Evolutionary conservation across 257 asterid species (phyloP), one percentile per base, ranked within the genome.

Genomic region (Nicotiana tomentosiformis): DNA sequence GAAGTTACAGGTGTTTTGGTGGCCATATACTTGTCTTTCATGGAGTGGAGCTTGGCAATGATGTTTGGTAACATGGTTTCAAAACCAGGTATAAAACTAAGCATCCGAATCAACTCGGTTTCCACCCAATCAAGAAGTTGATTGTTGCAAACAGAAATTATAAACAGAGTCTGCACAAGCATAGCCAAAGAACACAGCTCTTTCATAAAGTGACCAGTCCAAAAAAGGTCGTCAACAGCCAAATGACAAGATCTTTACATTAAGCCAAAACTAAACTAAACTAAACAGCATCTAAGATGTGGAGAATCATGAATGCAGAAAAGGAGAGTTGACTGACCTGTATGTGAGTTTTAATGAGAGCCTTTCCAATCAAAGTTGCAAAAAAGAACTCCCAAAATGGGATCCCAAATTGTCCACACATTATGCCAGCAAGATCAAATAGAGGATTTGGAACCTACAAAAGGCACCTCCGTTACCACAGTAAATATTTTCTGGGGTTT

Each of bases 361-460:
- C 99, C 89, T 95, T 95, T 76, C 99, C 99, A 10, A 95, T 86
- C 90, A 93, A 80, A 11, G 99, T 93, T 76, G 99, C 98, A 46
- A 91, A 84, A 78, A 95, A 95, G 69, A 95, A 95, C 88, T 93
- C 87, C 98, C 97, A 95, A 86, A 95, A 95, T 70, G 98, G 93
- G 78, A 95, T 89, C 66, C 97, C 97, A 32, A 95, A 95, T 85
- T 95, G 98, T 67, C 99, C 99, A 56, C 99, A 93, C 98, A 95
- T 95, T 86, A 95, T 95, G 82, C 99, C 99, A 55, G 99, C 99
- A 70, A 95, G 97, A 87, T 95, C 99, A 89, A 95, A 95, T 82
- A 95, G 82, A 72, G 99, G 99, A 89, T 95, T 95, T 17, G 99
- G 99, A 32, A 95, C 93, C 99, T 95, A 84, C 68, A 83, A 77